phyloP scores from a whole-genome alignment of 495 filamentous ascomycete genomes.

The Xanthoparmelia taractica region DNA sequence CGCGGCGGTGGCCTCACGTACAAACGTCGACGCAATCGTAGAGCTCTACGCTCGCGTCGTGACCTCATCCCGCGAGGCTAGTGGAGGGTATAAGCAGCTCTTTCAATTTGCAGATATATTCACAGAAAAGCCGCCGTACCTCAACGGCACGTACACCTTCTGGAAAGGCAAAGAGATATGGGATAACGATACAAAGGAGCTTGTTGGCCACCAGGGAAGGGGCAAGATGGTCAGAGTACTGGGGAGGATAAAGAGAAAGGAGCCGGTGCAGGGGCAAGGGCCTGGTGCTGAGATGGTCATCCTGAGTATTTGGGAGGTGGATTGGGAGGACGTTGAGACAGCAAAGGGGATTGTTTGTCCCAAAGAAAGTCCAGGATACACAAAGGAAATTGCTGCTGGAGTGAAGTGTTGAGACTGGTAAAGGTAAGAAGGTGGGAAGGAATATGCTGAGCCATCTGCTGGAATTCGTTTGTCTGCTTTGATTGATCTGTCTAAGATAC shows the following conservation, averaged over 20 bases:
- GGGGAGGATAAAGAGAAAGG: slow-evolving; percentile 22
- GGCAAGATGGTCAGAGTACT: slow-evolving; percentile 25
- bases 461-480: slow-evolving; percentile 6
- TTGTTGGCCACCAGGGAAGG: slow-evolving; percentile 22
- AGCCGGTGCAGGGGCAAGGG: slow-evolving; percentile 4
- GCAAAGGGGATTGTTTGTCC: slow-evolving; percentile 25
- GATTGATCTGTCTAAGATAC: neutral
- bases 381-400: neutral
- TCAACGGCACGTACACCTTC: slow-evolving; percentile 22
- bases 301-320: slow-evolving; percentile 27
- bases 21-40: slow-evolving; percentile 19
- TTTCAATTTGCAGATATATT: slow-evolving; percentile 28
- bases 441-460: neutral
- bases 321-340: slow-evolving; percentile 27
- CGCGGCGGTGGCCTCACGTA: slow-evolving; percentile 18
- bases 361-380: neutral
- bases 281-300: slow-evolving; percentile 21
- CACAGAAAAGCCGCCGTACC: slow-evolving; percentile 25
- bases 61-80: slow-evolving; percentile 14
- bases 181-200: slow-evolving; percentile 24
- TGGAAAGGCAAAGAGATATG: slow-evolving; percentile 26
- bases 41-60: slow-evolving; percentile 26
- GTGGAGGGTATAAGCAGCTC: slow-evolving; percentile 21
- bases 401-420: slow-evolving; percentile 24
- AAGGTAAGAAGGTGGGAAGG: neutral